Percentiles rank a stretch among this genome's conserved stretches.
These are phyloP conservation scores for Starmerella lactis-condensi DNA, from an alignment of 805 yeast species.

Conservation along the genomic window DNA sequence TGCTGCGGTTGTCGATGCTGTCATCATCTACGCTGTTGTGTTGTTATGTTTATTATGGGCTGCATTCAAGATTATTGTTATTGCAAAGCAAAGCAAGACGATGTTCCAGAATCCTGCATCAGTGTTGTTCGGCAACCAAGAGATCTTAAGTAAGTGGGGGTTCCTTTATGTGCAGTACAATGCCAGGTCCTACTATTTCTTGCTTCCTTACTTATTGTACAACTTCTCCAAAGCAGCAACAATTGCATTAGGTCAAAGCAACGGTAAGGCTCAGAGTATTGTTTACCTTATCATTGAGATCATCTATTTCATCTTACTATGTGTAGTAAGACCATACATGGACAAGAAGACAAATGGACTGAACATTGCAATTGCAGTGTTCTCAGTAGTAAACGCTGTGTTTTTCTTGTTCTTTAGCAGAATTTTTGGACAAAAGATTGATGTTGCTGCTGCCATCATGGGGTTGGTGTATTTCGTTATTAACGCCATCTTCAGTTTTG, in stretches of 20 bases:
- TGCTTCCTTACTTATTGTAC: slow-evolving; percentile 45
- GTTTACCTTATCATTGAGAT: slow-evolving; percentile 61
- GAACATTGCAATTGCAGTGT: slow-evolving; percentile 68
- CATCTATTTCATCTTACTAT: slow-evolving; percentile 42
- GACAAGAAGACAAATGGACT: slow-evolving; percentile 88
- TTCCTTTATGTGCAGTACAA: slow-evolving; percentile 80
- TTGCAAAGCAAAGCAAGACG: slow-evolving; percentile 52
- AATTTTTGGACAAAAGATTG: slow-evolving; percentile 55
- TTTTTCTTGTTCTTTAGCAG: slow-evolving; percentile 80
- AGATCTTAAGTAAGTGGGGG: slow-evolving; percentile 69
- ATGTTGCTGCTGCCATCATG: slow-evolving; percentile 75
- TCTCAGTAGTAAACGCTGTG: slow-evolving; percentile 63
- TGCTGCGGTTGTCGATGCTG: slow-evolving; percentile 67
- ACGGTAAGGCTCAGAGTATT: slow-evolving; percentile 70
- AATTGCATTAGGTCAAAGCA: slow-evolving; percentile 66
- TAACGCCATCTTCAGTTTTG: slow-evolving; percentile 74
- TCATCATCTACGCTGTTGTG: slow-evolving; percentile 41
- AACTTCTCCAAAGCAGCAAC: slow-evolving; percentile 57
- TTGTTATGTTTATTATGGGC: slow-evolving; percentile 51
- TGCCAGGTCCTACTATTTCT: slow-evolving; percentile 75
- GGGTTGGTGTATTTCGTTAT: slow-evolving; percentile 77
- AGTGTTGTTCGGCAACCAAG: slow-evolving; percentile 66
- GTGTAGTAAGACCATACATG: slow-evolving; percentile 73
- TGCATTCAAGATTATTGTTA: slow-evolving; percentile 47
- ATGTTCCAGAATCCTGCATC: slow-evolving; percentile 85